Evolutionary conservation across 306 rosid genomes (phyloP), one percentile per base, ranked within the genome.

Genomic region (Lathyrus tuberosus): DNA sequence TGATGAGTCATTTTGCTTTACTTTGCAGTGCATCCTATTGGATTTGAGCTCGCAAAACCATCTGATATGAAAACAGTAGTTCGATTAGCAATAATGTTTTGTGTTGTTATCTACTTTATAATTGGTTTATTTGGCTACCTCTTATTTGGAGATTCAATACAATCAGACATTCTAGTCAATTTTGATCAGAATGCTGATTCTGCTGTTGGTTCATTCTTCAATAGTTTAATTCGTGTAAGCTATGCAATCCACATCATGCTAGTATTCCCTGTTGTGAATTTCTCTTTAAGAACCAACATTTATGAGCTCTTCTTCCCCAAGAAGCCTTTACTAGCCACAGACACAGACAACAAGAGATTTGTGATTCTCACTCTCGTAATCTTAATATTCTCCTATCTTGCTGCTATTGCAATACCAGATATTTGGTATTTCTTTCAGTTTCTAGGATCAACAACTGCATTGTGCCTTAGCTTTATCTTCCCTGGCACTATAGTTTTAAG

Each of bases 381-480:
- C 31, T 65, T 94, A 33, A 80, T 74, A 35, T 71, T 89, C 71
- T 83, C 88, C 47, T 94, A 86, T 80, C 65, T 94, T 10, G 92
- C 91, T 38, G 97, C 97, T 30, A 91, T 91, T 33, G 88, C 96
- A 20, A 61, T 94, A 70, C 99, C 97, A 57, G 84, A 87, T 77
- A 88, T 94, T 68, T 94, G 97, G 99, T 88, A 80, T 40, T 80
- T 91, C 71, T 91, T 94, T 84, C 97, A 91, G 80, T 86, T 94
- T 75, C 24, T 94, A 70, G 99, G 99, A 41, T 94, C 96, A 68
- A 78, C 99, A 26, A 67, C 95, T 38, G 99, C 96, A 0, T 76
- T 89, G 51, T 84, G 84, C 82, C 96, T 94, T 13, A 95, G 91
- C 76, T 94, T 94, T 75, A 83, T 94, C 49, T 94, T 94, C 78